Evolutionary conservation across 2,329 filamentous ascomycete genomes (phyloP).

Genomic region (Acephala macrosclerotiorum): DNA sequence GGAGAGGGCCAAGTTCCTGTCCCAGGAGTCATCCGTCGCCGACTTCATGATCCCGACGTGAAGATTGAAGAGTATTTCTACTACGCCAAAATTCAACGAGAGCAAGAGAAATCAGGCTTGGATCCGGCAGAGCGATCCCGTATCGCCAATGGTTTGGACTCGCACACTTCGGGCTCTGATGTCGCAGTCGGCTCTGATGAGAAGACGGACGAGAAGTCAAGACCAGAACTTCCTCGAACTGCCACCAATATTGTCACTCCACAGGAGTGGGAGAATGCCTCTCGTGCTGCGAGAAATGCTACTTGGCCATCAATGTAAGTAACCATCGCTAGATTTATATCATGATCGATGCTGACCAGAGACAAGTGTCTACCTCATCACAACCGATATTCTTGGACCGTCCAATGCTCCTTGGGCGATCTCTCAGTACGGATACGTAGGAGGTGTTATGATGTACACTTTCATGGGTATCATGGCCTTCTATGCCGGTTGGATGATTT

Average conservation of each 20-base stretch:
- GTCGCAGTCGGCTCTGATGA: slow-evolving; percentile 14
- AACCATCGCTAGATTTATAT: not conserved
- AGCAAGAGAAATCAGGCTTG: slow-evolving; percentile 34
- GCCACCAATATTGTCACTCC: slow-evolving; percentile 31
- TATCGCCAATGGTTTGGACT: not conserved
- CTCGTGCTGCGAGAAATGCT: slow-evolving; percentile 53
- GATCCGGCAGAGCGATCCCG: slow-evolving; percentile 28
- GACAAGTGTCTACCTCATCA: slow-evolving; percentile 39
- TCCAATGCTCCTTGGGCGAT: slow-evolving; percentile 35
- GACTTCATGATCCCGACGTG: slow-evolving; percentile 40
- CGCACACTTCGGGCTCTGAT: not conserved
- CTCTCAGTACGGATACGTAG: slow-evolving; percentile 46
- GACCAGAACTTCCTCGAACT: slow-evolving; percentile 26
- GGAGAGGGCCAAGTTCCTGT: slow-evolving; percentile 8
- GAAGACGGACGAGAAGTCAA: slow-evolving; percentile 30
- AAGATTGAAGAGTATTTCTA: slow-evolving; percentile 46
- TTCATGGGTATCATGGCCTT: slow-evolving; percentile 28
- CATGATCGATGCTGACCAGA: not conserved
- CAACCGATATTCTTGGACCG: slow-evolving; percentile 34
- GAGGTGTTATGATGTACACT: slow-evolving; percentile 29
- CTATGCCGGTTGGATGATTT: slow-evolving; percentile 33
- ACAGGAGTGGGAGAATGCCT: slow-evolving; percentile 55
- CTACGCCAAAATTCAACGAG: slow-evolving; percentile 43
- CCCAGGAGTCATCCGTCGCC: not conserved
- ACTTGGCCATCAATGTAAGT: slow-evolving; percentile 51